These are phyloP conservation scores for Candida orba DNA, from an alignment of 805 yeast species.

Conservation along the genomic window DNA sequence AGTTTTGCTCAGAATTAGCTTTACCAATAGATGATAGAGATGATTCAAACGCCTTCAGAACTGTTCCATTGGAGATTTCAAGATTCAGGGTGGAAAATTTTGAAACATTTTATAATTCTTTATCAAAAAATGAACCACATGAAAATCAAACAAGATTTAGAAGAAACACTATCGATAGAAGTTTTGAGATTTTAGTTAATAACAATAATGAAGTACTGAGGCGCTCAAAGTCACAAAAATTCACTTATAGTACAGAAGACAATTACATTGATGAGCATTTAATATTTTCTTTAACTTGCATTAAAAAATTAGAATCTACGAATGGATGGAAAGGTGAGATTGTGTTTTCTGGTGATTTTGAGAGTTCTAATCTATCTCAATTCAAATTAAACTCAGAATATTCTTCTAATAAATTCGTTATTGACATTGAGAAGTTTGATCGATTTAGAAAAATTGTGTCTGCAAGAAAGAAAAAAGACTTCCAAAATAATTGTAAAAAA, in stretches of 20 bases:
- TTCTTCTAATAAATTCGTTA: neutral
- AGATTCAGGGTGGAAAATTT: constrained; percentile 7
- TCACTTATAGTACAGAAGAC: neutral
- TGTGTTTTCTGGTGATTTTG: constrained; percentile 2
- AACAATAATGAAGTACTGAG: no score
- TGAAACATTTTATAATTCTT: neutral
- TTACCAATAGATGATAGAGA: constrained; percentile 6
- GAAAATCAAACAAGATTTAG: neutral
- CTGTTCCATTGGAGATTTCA: constrained; percentile 4
- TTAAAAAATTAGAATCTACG: constrained; percentile 3
- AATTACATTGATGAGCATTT: constrained; percentile 4
- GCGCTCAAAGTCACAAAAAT: neutral
- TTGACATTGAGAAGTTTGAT: constrained; percentile 2
- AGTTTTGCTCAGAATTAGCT: constrained; percentile 1
- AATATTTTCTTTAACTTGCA: constrained; percentile 7
- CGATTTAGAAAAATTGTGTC: neutral
- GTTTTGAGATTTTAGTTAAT: no score
- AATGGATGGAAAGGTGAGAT: constrained; percentile 4
- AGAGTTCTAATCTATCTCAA: neutral
- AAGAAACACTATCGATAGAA: constrained; percentile 5
- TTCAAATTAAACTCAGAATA: neutral
- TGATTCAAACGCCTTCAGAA: neutral
- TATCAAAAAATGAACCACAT: neutral
- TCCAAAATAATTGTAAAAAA: neutral
- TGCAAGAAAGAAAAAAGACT: neutral